Conservation (phyloP, 768 basidiomycete species). For the Mycena albidolilacea region DNA sequence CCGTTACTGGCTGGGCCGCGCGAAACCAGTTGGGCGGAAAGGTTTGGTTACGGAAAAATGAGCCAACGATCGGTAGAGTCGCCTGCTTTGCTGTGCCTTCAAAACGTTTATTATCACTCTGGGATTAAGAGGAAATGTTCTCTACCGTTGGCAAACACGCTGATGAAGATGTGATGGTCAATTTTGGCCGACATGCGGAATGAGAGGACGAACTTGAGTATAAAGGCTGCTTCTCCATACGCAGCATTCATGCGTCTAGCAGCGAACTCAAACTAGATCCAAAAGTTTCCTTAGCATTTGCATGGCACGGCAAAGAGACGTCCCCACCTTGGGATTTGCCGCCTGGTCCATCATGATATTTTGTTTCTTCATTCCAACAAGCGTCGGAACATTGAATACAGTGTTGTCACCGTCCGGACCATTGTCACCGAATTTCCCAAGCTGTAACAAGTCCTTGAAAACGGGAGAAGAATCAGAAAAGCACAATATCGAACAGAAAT, state of each 20-base stretch:
- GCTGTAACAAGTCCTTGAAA: conserved; percentile 34
- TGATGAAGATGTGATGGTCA: neutral
- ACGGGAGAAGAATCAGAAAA: neutral
- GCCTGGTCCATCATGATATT: conserved; percentile 36
- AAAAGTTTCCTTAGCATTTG: neutral
- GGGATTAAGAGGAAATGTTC: neutral
- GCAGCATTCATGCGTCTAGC: conserved; percentile 28
- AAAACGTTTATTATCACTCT: neutral
- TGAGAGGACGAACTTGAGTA: conserved; percentile 13
- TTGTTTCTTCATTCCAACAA: conserved; percentile 36
- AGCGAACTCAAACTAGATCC: conserved; percentile 29
- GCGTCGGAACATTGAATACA: conserved; percentile 34
- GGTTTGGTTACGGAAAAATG: conserved; percentile 35
- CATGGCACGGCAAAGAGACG: neutral
- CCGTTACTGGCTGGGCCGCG: conserved; percentile 31
- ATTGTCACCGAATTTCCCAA: conserved; percentile 33
- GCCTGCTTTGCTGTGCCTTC: conserved; percentile 36
- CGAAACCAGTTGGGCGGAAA: conserved; percentile 37
- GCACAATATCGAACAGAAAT: neutral
- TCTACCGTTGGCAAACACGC: conserved; percentile 37
- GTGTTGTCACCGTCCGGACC: conserved; percentile 35
- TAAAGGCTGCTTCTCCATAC: conserved; percentile 20
- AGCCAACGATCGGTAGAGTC: conserved; percentile 27
- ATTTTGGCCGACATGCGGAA: neutral
- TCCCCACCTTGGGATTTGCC: conserved; percentile 22